A percentile compares a stretch with the other conserved stretches of the same genome.
phyloP scores from a whole-genome alignment of 306 rosid species.

The Abrus precatorius region DNA sequence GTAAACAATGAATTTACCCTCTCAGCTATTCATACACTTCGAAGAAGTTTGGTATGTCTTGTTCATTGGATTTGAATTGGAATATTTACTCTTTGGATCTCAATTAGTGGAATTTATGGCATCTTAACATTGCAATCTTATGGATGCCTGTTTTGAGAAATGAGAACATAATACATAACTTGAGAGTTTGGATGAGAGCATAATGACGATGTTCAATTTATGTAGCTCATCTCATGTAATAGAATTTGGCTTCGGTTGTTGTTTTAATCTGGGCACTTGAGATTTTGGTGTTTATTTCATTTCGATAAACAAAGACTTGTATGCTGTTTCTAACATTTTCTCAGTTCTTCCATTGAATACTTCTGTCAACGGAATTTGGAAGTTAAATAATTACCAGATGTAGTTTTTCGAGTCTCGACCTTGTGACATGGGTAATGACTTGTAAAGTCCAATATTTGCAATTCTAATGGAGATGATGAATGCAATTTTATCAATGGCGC shows the following conservation, averaged over 20 bases:
- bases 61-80: constrained; percentile 42
- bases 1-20: constrained; percentile 46
- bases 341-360: no score
- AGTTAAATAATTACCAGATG: no score
- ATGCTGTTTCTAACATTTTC: no score
- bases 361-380: no score
- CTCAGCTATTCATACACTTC: constrained; percentile 40
- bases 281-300: constrained; percentile 8
- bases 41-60: constrained; percentile 37
- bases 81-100: constrained; percentile 32
- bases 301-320: not conserved
- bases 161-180: not conserved
- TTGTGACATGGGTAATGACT: no score
- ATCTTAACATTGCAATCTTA: constrained; percentile 26
- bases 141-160: constrained; percentile 31
- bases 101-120: constrained; percentile 36
- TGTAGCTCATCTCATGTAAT: not conserved
- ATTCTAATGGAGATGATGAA: no score
- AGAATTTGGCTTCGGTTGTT: not conserved
- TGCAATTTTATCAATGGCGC: no score
- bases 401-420: no score
- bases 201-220: not conserved
- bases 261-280: not conserved
- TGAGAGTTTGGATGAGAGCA: constrained; percentile 16
- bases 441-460: no score